These are phyloP conservation scores for Vitis hybrid DNA, from an alignment of 177 flowering plant genomes.

Conservation along the genomic window DNA sequence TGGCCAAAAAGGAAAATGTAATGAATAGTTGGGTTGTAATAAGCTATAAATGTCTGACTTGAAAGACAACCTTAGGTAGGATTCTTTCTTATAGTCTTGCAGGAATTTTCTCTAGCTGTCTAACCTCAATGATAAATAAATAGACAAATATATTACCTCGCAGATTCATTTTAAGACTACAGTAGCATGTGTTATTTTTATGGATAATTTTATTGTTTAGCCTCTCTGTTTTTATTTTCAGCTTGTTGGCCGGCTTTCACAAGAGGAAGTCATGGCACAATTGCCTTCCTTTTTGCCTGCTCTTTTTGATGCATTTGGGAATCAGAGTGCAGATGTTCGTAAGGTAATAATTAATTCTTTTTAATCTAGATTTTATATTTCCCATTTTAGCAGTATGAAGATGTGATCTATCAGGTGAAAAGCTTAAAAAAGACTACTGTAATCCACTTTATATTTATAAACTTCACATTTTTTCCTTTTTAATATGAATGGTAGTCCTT, in stretches of 20 bases:
- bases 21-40: not conserved
- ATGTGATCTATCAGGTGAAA: too few relatives aligned
- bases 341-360: conserved; percentile 49
- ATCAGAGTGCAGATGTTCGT: conserved; percentile 96
- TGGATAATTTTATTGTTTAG: not conserved
- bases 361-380: not conserved
- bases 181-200: not conserved
- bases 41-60: not conserved
- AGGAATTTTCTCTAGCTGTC: not conserved
- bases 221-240: conserved; percentile 23
- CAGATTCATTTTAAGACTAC: not conserved
- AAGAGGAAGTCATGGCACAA: conserved; percentile 84
- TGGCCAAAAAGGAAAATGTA: not conserved
- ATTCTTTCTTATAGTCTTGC: not conserved
- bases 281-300: conserved; percentile 91
- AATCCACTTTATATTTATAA: too few relatives aligned
- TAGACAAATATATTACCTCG: too few relatives aligned
- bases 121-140: too few relatives aligned
- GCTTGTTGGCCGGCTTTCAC: conserved; percentile 92
- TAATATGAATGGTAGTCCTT: too few relatives aligned
- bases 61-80: not conserved
- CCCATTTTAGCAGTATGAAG: not conserved
- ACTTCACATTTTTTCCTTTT: too few relatives aligned
- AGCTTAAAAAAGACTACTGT: too few relatives aligned
- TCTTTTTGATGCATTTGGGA: conserved; percentile 96